A percentile compares a stretch with the other conserved stretches of the same genome.
Evolutionary conservation across 1,139 yeast species (phyloP).

Genomic region (Ogataea hybrid): DNA sequence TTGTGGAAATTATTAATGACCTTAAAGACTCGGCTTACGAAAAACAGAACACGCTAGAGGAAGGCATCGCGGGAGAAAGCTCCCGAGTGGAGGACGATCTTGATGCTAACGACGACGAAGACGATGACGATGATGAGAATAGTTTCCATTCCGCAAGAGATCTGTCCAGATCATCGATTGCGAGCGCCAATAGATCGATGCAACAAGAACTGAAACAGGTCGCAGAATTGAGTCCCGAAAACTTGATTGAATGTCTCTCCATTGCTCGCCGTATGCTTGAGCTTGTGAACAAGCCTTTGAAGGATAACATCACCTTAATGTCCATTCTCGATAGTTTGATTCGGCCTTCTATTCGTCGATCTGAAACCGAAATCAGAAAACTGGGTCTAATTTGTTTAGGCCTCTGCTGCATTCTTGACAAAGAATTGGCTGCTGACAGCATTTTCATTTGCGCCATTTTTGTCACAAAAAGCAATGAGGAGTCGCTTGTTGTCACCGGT

Average conservation of each 20-base stretch:
- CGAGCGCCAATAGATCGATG: conserved; percentile 30
- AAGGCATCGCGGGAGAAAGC: conserved; percentile 14
- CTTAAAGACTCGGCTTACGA: conserved; percentile 66
- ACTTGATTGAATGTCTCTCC: conserved; percentile 62
- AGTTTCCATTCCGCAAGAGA: conserved; percentile 57
- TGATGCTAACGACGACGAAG: conserved; percentile 34
- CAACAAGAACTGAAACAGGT: conserved; percentile 33
- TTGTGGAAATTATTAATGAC: conserved; percentile 85
- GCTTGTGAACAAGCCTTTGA: conserved; percentile 61
- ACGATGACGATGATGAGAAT: conserved; percentile 34
- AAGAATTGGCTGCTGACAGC: conserved; percentile 59
- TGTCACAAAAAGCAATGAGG: conserved; percentile 53
- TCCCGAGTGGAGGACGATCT: conserved; percentile 21
- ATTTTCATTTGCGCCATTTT: conserved; percentile 61
- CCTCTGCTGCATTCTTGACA: conserved; percentile 71
- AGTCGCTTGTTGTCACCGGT: conserved; percentile 57
- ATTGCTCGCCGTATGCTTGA: conserved; percentile 74
- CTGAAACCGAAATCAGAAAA: conserved; percentile 58
- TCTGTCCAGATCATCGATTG: conserved; percentile 26
- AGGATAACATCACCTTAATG: conserved; percentile 64
- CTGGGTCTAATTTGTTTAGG: conserved; percentile 79
- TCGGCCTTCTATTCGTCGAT: conserved; percentile 74
- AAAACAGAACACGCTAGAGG: conserved; percentile 28
- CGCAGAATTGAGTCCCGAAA: conserved; percentile 44
- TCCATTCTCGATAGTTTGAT: conserved; percentile 74